Evolutionary conservation across 2,329 filamentous ascomycete species (phyloP).

Genomic region (Tolypocladium tropicale): DNA sequence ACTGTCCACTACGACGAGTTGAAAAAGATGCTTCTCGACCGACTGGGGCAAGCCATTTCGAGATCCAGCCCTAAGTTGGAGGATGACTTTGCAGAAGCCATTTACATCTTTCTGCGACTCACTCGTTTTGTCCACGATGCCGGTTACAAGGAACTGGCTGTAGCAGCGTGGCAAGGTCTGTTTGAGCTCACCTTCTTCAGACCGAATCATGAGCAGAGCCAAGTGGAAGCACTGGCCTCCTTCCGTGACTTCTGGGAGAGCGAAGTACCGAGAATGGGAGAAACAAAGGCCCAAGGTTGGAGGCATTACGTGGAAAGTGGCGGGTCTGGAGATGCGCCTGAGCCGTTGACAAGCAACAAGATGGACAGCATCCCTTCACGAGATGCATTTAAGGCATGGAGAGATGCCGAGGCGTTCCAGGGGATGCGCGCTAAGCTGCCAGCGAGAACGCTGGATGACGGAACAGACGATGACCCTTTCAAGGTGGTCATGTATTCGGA

Average conservation of each 20-base stretch:
- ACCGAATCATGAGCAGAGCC: conserved; percentile 11
- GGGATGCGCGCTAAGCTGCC: conserved; percentile 45
- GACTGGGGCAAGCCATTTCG: conserved; percentile 20
- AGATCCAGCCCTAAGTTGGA: conserved; percentile 1
- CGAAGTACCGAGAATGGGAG: conserved; percentile 70
- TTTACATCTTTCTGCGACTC: conserved; percentile 66
- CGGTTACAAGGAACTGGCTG: conserved; percentile 67
- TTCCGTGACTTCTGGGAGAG: conserved; percentile 82
- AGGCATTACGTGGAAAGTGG: conserved; percentile 30
- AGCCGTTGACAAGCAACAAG: conserved; percentile 13
- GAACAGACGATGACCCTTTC: conserved; percentile 70
- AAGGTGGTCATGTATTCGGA: conserved; percentile 74
- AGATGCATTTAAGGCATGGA: conserved; percentile 42
- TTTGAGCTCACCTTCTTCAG: conserved; percentile 62
- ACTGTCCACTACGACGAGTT: conserved; percentile 59
- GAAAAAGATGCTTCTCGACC: conserved; percentile 47
- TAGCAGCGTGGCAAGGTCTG: conserved; percentile 73
- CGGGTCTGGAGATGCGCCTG: conserved; percentile 28
- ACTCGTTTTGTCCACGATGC: conserved; percentile 65
- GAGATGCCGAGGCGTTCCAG: conserved; percentile 40
- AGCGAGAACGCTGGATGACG: conserved; percentile 64
- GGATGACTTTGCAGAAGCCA: conserved; percentile 17
- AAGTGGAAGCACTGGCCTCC: conserved; percentile 16
- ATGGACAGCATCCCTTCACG: conserved; percentile 15
- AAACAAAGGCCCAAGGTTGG: conserved; percentile 64